phyloP scores from a whole-genome alignment of 768 basidiomycete species.

The Boletus vermiculosoides region DNA sequence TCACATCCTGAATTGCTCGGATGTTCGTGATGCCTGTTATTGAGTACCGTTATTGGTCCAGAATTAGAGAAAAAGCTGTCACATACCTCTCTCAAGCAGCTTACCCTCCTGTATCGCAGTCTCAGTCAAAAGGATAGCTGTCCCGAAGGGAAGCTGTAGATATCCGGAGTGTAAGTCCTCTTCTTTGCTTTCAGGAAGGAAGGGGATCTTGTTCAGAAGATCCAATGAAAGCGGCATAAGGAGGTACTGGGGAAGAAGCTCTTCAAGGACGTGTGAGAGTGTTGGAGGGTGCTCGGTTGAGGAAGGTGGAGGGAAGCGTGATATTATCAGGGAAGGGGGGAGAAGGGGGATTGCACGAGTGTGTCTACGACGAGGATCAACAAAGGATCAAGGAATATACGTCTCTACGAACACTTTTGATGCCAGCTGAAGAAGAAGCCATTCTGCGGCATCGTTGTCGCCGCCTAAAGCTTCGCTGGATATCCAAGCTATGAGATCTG shows the following conservation, averaged over 20 bases:
- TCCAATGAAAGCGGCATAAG: constrained; percentile 62
- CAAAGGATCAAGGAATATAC: background rate
- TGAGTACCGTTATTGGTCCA: background rate
- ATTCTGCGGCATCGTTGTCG: constrained; percentile 69
- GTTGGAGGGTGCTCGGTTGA: constrained; percentile 38
- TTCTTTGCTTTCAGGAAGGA: constrained; percentile 64
- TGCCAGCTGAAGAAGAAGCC: constrained; percentile 61
- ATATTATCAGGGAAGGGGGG: constrained; percentile 63
- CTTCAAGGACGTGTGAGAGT: constrained; percentile 52
- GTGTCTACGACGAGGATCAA: constrained; percentile 44
- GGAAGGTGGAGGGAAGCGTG: constrained; percentile 54
- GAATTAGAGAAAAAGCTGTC: background rate
- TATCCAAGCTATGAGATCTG: constrained; percentile 69
- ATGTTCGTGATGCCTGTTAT: constrained; percentile 61
- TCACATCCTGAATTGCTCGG: constrained; percentile 58
- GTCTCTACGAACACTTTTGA: constrained; percentile 57
- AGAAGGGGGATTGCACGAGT: constrained; percentile 64
- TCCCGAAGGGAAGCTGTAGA: constrained; percentile 67
- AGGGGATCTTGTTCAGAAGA: constrained; percentile 54
- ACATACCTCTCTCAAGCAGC: constrained; percentile 48
- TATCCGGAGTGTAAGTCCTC: constrained; percentile 74
- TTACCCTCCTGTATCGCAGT: constrained; percentile 65
- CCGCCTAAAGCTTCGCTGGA: constrained; percentile 67
- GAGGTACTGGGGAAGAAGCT: constrained; percentile 56
- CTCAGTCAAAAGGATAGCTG: constrained; percentile 63